Conservation (phyloP, 106 monocot species). For the Allium fistulosum region DNA sequence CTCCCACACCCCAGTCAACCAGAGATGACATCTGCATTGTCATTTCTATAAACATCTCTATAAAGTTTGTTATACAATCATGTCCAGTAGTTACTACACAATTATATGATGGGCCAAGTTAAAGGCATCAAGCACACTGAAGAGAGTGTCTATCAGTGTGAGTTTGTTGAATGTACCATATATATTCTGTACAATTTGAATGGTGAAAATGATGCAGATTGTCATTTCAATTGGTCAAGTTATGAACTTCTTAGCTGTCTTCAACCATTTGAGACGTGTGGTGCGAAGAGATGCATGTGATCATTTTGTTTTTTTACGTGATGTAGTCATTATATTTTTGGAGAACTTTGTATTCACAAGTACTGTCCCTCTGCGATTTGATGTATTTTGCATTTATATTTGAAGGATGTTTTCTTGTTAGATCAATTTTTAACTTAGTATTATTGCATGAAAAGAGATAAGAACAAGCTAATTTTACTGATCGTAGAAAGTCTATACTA, state of each 20-base stretch:
- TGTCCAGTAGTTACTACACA: constrained; percentile 3
- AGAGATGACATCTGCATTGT: not conserved
- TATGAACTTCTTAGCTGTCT: not conserved
- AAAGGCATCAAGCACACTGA: not conserved
- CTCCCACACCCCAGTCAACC: not conserved
- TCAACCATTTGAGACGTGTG: not conserved
- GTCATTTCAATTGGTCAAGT: constrained; percentile 7
- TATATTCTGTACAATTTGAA: not conserved
- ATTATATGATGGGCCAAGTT: not conserved
- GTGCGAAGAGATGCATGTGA: not conserved
- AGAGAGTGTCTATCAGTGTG: too few relatives aligned
- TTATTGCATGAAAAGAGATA: not conserved
- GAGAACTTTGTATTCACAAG: not conserved
- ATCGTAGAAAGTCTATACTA: too few relatives aligned
- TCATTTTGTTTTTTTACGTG: constrained; percentile 1
- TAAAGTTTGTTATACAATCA: not conserved
- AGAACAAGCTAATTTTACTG: too few relatives aligned
- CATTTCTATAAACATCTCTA: not conserved
- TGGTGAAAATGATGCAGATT: not conserved
- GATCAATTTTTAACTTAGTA: not conserved
- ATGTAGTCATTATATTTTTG: too few relatives aligned
- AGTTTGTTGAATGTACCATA: not conserved
- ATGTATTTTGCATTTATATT: not conserved
- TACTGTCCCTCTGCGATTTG: constrained; percentile 6
- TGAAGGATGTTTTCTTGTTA: not conserved